A percentile compares a stretch with the other conserved stretches of the same genome.
These are phyloP conservation scores for Eucalyptus fibrosa DNA, from an alignment of 345 rosid genomes.

Conservation along the genomic window DNA sequence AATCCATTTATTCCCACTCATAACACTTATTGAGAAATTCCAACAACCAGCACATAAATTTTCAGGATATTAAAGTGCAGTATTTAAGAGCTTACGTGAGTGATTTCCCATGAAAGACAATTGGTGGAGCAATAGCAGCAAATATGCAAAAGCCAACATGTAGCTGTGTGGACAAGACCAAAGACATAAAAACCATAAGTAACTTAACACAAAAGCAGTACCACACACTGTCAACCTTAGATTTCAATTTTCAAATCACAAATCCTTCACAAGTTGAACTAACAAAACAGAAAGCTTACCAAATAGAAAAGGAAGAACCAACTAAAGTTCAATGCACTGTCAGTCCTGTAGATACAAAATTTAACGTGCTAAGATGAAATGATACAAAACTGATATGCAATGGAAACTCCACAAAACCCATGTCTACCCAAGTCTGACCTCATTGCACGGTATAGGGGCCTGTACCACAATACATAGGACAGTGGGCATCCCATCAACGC, in stretches of 20 bases:
- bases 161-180: slow-evolving; percentile 32
- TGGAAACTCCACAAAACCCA: background rate
- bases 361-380: background rate
- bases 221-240: background rate
- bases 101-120: slow-evolving; percentile 92
- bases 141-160: slow-evolving; percentile 89
- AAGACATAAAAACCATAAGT: background rate
- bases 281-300: slow-evolving; percentile 37
- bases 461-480: slow-evolving; percentile 90
- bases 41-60: background rate
- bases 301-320: slow-evolving; percentile 95
- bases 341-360: slow-evolving; percentile 55
- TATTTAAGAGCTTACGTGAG: slow-evolving; percentile 64
- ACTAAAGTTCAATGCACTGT: slow-evolving; percentile 89
- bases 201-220: background rate
- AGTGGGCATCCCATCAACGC: slow-evolving; percentile 77
- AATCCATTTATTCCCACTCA: background rate
- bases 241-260: background rate
- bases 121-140: slow-evolving; percentile 98
- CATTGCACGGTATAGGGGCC: slow-evolving; percentile 97
- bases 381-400: background rate
- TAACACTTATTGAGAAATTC: background rate
- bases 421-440: slow-evolving; percentile 24
- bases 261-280: background rate
- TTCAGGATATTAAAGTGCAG: background rate